Conservation (phyloP, 768 basidiomycete genomes). For the Boletales sp. region DNA sequence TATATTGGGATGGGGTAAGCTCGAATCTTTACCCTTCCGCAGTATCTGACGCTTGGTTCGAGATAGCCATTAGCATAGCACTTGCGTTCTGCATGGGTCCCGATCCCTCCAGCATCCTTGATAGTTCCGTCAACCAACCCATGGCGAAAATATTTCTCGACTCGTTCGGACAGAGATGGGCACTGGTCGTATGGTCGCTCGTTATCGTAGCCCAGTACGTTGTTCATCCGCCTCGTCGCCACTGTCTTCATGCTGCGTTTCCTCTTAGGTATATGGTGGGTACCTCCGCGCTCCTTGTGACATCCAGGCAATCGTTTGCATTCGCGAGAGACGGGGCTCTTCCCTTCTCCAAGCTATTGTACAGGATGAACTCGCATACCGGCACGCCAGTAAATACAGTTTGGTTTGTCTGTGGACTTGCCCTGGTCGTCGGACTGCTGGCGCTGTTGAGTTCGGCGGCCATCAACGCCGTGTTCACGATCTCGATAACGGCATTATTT, state of each 20-base stretch:
- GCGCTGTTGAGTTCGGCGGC: conserved; percentile 51
- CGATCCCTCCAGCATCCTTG: conserved; percentile 37
- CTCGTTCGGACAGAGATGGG: conserved; percentile 38
- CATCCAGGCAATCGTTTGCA: conserved; percentile 53
- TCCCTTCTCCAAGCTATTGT: conserved; percentile 50
- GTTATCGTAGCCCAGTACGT: conserved; percentile 45
- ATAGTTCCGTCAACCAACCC: conserved; percentile 34
- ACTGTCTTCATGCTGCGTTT: not conserved
- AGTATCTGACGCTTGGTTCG: not conserved
- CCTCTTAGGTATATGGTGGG: conserved; percentile 41
- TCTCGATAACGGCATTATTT: conserved; percentile 42
- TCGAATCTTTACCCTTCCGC: not conserved
- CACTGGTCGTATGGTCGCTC: conserved; percentile 50
- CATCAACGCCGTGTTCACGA: conserved; percentile 53
- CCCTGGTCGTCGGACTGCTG: conserved; percentile 48
- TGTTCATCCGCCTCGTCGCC: not conserved
- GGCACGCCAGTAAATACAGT: conserved; percentile 56
- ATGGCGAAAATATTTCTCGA: conserved; percentile 39
- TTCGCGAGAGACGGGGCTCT: conserved; percentile 58
- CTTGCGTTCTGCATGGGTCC: conserved; percentile 57
- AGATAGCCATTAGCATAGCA: conserved; percentile 43
- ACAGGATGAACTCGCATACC: conserved; percentile 47
- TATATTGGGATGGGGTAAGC: conserved; percentile 42
- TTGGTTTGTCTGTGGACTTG: conserved; percentile 42
- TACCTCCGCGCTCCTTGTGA: conserved; percentile 37